Base-by-base conservation (phyloP, 495 filamentous ascomycete species). In the Annulohypoxylon nitens region DNA sequence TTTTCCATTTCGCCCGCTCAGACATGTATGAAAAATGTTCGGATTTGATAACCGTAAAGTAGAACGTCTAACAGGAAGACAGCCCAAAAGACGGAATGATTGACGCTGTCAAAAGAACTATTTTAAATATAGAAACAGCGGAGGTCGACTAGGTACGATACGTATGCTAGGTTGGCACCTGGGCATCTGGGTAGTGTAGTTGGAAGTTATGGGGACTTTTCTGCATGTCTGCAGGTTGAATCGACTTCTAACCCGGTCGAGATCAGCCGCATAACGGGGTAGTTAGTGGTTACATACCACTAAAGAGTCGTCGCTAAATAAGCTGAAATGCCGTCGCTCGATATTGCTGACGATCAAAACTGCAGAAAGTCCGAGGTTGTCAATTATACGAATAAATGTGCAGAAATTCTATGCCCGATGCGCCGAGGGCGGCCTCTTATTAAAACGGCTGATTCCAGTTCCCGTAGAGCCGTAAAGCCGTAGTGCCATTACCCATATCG, bases 201-300 rank as follows among this genome's bases (percentile, higher is more conserved):
- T 54, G 25, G 50, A 33, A 54, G 25, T 30, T 54, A 54, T 54
- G 50, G 50, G 30, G 50, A 54, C 25, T 47, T 8, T 47, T 47
- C 43, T 47, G 43, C 43, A 47, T 47, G n/a, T 47, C 43, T 47
- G 43, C 43, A 47, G n/a, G 43, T 47, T 47, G n/a, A 47, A 47
- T 47, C 43, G n/a, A 54, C 30, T 33, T 54, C 25, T 26, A 54
- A 54, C 23, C 23, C 11, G 25, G 23, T 54, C 12, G 50, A 54
- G 50, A 54, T 54, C 50, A 54, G 50, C 50, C 50, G 50, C 50
- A 54, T 54, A 54, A 30, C 4, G 23, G 25, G 23, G 23, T 14
- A 54, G 18, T 51, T 58, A 53, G 23, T 5, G n/a, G 43, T 59
- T 57, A 51, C 57, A 61, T 54, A 63, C 48, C 48, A 51, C 48